Conservation (phyloP, 1,284 basidiomycete species). For the Vanrija sp. region DNA sequence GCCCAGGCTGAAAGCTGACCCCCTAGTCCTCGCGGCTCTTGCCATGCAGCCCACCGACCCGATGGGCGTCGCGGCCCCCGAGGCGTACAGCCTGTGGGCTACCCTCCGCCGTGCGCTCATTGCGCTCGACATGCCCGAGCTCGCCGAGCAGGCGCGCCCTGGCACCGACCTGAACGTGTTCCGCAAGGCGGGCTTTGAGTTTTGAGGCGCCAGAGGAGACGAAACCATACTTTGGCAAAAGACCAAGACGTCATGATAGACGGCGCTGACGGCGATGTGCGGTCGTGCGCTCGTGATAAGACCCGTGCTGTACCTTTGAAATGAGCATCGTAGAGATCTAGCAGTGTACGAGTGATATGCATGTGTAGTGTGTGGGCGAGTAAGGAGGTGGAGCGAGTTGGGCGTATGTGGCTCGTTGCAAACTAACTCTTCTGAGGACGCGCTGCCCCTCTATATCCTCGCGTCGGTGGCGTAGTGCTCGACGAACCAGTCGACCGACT, state of each 20-base stretch:
- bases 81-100: constrained; percentile 73
- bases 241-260: too few species aligned
- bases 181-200: constrained; percentile 76
- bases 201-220: constrained; percentile 49
- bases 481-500: constrained; percentile 73
- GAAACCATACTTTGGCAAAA: too few species aligned
- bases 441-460: too few species aligned
- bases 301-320: too few species aligned
- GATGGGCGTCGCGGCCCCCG: constrained; percentile 22
- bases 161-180: constrained; percentile 63
- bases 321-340: too few species aligned
- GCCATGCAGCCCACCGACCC: constrained; percentile 61
- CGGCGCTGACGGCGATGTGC: too few species aligned
- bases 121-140: constrained; percentile 59
- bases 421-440: too few species aligned
- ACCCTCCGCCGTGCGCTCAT: constrained; percentile 82
- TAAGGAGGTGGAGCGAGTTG: too few species aligned
- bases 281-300: too few species aligned
- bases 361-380: too few species aligned
- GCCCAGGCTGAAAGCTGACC: background rate
- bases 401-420: too few species aligned
- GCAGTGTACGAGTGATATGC: too few species aligned
- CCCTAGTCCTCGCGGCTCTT: constrained; percentile 73
- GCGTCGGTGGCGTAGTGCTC: constrained; percentile 58
- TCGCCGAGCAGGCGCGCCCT: constrained; percentile 53